Evolutionary conservation across 352 stramenopile species (phyloP).

Genomic region (Globisporangium paddicum): DNA sequence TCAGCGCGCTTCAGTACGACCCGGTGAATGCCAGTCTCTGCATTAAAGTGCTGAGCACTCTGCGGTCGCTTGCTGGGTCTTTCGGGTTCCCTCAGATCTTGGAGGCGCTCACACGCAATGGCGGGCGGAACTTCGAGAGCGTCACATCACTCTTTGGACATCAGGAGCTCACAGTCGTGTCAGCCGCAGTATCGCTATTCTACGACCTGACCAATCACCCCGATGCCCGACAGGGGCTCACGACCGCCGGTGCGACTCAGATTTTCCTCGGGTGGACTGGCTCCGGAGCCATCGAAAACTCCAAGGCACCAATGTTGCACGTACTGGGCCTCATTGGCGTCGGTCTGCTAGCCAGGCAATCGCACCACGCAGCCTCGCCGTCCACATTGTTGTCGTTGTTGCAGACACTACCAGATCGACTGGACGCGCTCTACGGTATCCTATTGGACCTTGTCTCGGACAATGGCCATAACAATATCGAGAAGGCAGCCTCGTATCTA

Average conservation of each 20-base stretch:
- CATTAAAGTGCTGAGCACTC: conserved; percentile 34
- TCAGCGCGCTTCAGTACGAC: conserved; percentile 4
- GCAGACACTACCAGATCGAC: conserved; percentile 21
- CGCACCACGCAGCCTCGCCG: conserved; percentile 12
- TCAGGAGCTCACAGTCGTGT: conserved; percentile 21
- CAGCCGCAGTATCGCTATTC: conserved; percentile 44
- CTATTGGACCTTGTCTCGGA: conserved; percentile 41
- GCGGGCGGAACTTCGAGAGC: conserved; percentile 42
- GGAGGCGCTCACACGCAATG: conserved; percentile 47
- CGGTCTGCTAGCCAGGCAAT: conserved; percentile 44
- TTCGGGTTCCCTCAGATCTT: conserved; percentile 54
- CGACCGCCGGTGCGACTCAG: conserved; percentile 48
- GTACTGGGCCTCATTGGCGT: conserved; percentile 49
- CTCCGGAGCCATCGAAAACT: conserved; percentile 13
- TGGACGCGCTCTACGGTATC: conserved; percentile 42
- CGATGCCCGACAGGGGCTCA: conserved; percentile 57
- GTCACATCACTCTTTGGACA: conserved; percentile 42
- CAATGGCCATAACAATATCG: conserved; percentile 14
- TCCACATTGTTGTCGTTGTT: conserved; percentile 26
- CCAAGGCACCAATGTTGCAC: conserved; percentile 21
- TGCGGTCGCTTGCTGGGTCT: conserved; percentile 32
- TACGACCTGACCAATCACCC: conserved; percentile 46
- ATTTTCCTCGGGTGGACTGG: conserved; percentile 43
- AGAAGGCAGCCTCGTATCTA: conserved; percentile 36
- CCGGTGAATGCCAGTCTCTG: conserved; percentile 15